phyloP scores from a whole-genome alignment of 192 early-diverging fungal genomes.

The Chytriomyces confervae region DNA sequence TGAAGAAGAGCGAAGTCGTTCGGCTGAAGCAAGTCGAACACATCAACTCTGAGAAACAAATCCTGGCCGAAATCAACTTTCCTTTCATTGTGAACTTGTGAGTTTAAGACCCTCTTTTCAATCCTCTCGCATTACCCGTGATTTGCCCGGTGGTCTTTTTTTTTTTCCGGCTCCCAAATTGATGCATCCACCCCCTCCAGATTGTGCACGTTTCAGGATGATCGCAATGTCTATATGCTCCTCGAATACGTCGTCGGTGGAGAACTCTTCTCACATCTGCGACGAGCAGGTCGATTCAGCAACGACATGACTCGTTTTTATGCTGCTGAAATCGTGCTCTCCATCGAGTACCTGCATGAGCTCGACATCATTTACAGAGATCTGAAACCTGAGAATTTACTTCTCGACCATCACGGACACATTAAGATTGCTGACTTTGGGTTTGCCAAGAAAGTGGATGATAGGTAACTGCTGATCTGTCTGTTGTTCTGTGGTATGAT shows the following conservation, averaged over 20 bases:
- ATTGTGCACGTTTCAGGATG: constrained; percentile 96
- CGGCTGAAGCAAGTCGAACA: constrained; percentile 65
- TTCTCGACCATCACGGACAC: constrained; percentile 86
- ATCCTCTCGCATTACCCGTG: not conserved
- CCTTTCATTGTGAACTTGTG: constrained; percentile 65
- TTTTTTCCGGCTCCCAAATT: constrained; percentile 8
- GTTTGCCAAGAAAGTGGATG: constrained; percentile 90
- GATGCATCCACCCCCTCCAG: constrained; percentile 43
- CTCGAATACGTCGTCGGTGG: constrained; percentile 96
- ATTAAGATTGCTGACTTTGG: constrained; percentile 99
- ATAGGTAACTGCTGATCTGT: constrained; percentile 46
- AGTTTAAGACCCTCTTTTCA: not conserved
- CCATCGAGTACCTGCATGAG: constrained; percentile 91
- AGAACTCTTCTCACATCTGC: constrained; percentile 95
- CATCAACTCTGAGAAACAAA: constrained; percentile 64
- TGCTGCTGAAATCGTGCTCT: constrained; percentile 93
- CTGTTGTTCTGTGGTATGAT: too few relatives aligned
- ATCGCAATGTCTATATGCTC: constrained; percentile 91
- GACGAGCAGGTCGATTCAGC: constrained; percentile 87
- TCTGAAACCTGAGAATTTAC: constrained; percentile 86
- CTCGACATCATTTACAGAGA: constrained; percentile 97
- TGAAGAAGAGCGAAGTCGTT: constrained; percentile 63
- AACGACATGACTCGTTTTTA: constrained; percentile 97
- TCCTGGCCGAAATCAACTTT: constrained; percentile 54
- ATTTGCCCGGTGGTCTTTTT: not conserved